A percentile compares a stretch with the other conserved stretches of the same genome.
These are phyloP conservation scores for Gypsophila paniculata DNA, from an alignment of 179 eudicot species.

Conservation along the genomic window DNA sequence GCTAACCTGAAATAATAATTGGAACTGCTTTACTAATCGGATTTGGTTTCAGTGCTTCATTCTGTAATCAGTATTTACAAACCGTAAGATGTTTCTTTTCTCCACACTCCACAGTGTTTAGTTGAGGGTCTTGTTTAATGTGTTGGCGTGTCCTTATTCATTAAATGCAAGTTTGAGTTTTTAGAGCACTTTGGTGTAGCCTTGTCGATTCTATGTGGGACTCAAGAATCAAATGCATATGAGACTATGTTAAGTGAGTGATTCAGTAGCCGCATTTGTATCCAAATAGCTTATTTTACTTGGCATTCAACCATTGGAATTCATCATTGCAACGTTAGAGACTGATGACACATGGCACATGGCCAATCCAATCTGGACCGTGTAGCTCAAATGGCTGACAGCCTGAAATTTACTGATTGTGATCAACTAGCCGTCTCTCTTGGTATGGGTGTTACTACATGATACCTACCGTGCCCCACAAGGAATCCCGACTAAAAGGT, in stretches of 20 bases:
- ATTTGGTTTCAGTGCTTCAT: no score
- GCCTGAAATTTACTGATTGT: background rate
- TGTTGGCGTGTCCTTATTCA: background rate
- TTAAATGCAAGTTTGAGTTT: background rate
- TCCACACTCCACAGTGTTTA: no score
- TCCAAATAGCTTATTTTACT: background rate
- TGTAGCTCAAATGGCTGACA: background rate
- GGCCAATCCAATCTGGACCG: background rate
- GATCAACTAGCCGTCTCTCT: background rate
- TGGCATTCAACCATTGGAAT: background rate
- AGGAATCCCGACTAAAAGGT: background rate
- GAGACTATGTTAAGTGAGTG: background rate
- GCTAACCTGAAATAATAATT: background rate
- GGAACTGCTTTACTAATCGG: background rate
- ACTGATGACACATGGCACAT: background rate
- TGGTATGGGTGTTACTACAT: no score
- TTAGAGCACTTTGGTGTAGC: background rate
- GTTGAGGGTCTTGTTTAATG: no score
- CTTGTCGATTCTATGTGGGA: background rate
- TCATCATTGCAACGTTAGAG: background rate
- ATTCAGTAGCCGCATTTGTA: background rate
- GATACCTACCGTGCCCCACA: background rate
- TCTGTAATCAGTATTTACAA: background rate
- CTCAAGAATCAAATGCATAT: background rate
- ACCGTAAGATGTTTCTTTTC: background rate